Base-by-base conservation (phyloP, 73 alveolate genomes). In the Loxodes magnus region DNA sequence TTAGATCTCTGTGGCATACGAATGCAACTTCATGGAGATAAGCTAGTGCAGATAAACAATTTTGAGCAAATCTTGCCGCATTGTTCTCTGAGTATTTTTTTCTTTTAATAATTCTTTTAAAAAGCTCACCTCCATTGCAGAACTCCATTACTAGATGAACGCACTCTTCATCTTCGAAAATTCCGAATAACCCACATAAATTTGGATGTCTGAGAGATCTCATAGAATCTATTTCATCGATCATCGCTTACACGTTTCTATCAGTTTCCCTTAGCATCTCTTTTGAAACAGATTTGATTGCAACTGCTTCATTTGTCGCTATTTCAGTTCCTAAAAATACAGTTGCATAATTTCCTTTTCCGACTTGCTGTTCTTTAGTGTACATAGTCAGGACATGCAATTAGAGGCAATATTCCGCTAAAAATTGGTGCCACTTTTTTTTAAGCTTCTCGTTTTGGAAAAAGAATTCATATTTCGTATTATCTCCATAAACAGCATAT, bases 1-100 rank as follows among this genome's bases (percentile, higher is more conserved):
- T 62, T 6, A 62, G 24, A 31, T 62, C 76, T 2, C 76, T 55
- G 21, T 62, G 76, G n/a, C n/a, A n/a, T 7, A 62, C 36, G 4
- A 62, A 33, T 0, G 36, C 41, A 4, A 31, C 15, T 12, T 26
- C 14, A 52, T 51, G 77, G 16, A 59, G 5, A 2, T 46, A 46
- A 1, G 9, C 39, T 7, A 46, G 36, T 19, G n/a, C 39, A 10
- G 22, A 7, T 24, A 46, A 46, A 12, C 22, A 21, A 12, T 25
- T 16, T 17, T 25, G 17, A 46, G 27, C 17, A 46, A 46, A 9
- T 46, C 0, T 19, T 5, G 27, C 6, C 2, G 53, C 39, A 25
- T 46, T 23, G 7, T 0, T 3, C 17, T 46, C 52, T 1, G 35
- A 12, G n/a, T 1, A 21, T 46, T 19, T 46, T 24, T 46, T 46